A percentile compares a stretch with the other conserved stretches of the same genome.
Evolutionary conservation across 2,329 filamentous ascomycete species (phyloP).

Genomic region (Aspergillus aculeatinus): DNA sequence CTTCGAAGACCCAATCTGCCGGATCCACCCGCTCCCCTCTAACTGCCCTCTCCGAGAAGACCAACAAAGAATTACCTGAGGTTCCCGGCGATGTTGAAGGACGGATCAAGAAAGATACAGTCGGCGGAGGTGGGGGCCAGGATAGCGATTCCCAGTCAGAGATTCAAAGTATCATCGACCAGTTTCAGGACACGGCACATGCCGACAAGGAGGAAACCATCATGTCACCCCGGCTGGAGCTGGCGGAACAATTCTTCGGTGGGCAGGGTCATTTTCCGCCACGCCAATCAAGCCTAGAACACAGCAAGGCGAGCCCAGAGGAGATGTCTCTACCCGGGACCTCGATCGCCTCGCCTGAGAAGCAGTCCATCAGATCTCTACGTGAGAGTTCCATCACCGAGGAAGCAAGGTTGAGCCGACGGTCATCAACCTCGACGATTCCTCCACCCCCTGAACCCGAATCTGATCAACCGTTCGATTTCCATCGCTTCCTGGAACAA

Average conservation of each 20-base stretch:
- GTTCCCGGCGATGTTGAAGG: conserved; percentile 29
- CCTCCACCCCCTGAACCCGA: conserved; percentile 77
- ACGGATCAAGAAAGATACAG: conserved; percentile 46
- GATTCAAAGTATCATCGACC: conserved; percentile 97
- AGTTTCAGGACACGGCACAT: conserved; percentile 75
- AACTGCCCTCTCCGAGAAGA: conserved; percentile 26
- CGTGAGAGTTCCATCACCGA: conserved; percentile 29
- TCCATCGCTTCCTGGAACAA: conserved; percentile 94
- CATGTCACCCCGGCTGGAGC: conserved; percentile 84
- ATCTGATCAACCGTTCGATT: conserved; percentile 87
- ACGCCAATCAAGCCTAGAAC: conserved; percentile 82
- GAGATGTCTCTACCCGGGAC: conserved; percentile 23
- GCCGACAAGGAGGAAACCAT: conserved; percentile 76
- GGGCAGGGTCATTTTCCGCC: conserved; percentile 70
- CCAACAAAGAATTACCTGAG: conserved; percentile 42
- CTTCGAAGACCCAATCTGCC: conserved; percentile 37
- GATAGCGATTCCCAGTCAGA: conserved; percentile 74
- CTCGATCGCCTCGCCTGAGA: conserved; percentile 18
- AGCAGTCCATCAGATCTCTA: conserved; percentile 23
- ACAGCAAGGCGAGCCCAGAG: conserved; percentile 49
- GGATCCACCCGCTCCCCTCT: conserved; percentile 41
- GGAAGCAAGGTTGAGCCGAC: conserved; percentile 27
- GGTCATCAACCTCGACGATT: conserved; percentile 37
- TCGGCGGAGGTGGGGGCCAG: conserved; percentile 58
- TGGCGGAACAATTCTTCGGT: conserved; percentile 75